A percentile compares a stretch with the other conserved stretches of the same genome.
Evolutionary conservation across 169 alveolate genomes (phyloP).

Genomic region (Eimeria necatrix): DNA sequence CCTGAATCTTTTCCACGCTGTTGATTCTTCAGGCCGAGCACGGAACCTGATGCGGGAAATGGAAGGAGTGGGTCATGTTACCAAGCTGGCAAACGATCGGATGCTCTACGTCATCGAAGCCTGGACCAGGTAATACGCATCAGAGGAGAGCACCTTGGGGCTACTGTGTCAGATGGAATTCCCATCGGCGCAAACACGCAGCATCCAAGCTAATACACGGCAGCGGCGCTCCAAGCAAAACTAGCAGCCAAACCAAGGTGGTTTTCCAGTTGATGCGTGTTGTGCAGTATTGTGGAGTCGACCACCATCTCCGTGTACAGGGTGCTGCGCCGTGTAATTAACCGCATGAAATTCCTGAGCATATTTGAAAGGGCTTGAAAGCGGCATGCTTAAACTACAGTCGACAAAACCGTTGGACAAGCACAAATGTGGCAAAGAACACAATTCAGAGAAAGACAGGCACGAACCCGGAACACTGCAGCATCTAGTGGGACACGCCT

Average conservation of each 20-base stretch:
- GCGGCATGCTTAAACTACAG: too few species aligned
- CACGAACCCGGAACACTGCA: too few species aligned
- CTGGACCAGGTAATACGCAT: constrained; percentile 46
- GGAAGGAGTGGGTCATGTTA: not conserved
- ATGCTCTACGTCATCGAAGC: constrained; percentile 87
- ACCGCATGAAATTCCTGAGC: constrained; percentile 77
- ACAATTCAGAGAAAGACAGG: too few species aligned
- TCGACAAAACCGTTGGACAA: not conserved
- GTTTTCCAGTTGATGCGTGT: constrained; percentile 63
- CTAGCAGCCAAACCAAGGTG: not conserved
- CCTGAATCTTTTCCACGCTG: too few species aligned
- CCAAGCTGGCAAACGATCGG: constrained; percentile 97
- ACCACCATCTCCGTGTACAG: constrained; percentile 81
- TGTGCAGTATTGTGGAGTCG: constrained; percentile 73
- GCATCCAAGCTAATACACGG: too few species aligned
- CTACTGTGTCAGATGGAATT: too few species aligned
- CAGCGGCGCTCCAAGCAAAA: too few species aligned
- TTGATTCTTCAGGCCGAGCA: too few species aligned
- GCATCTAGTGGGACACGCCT: too few species aligned
- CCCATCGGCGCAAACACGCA: too few species aligned
- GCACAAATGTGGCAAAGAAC: not conserved
- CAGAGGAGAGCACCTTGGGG: too few species aligned
- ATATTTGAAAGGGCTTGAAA: too few species aligned
- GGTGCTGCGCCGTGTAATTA: constrained; percentile 63
- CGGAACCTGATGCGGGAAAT: not conserved